Percentiles rank a stretch among this genome's conserved stretches.
Evolutionary conservation across 202 grass and related monocot species (phyloP).

Genomic region (Bolboschoenoplectus hybrid): DNA sequence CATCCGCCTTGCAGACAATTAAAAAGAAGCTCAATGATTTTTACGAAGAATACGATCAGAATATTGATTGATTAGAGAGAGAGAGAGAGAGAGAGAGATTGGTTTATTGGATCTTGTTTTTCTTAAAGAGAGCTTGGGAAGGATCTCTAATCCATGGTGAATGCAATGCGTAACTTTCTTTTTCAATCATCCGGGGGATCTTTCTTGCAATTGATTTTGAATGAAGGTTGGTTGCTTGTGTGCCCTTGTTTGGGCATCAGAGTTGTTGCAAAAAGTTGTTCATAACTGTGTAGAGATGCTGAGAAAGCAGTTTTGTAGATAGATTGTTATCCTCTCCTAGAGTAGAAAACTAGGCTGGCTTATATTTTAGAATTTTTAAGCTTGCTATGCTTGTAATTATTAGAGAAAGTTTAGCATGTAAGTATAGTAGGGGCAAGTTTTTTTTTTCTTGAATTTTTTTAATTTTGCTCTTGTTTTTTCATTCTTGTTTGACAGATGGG

Average conservation of each 20-base stretch:
- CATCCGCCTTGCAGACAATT: conserved; percentile 51
- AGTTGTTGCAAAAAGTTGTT: background rate
- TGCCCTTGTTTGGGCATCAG: background rate
- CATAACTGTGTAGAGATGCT: conserved; percentile 11
- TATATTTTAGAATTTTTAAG: conserved; percentile 26
- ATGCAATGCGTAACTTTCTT: background rate
- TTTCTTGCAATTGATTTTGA: background rate
- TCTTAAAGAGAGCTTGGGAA: background rate
- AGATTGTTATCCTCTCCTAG: conserved; percentile 18
- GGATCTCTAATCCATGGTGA: background rate
- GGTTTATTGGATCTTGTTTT: background rate
- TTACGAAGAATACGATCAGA: conserved; percentile 36
- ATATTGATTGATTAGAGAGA: conserved; percentile 33
- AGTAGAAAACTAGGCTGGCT: conserved; percentile 24
- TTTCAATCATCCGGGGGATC: background rate
- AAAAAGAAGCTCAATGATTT: conserved; percentile 79
- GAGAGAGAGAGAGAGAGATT: background rate
- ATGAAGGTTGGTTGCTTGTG: background rate
- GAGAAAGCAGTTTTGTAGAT: conserved; percentile 45
- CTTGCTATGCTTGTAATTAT: conserved; percentile 21
- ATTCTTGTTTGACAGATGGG: background rate
- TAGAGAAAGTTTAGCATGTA: conserved; percentile 17
- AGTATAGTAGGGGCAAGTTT: background rate
- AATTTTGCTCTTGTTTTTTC: background rate
- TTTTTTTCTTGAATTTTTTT: background rate